Evolutionary conservation across 805 yeast genomes (phyloP).

Genomic region (Saccharomycopsis guyanensis): DNA sequence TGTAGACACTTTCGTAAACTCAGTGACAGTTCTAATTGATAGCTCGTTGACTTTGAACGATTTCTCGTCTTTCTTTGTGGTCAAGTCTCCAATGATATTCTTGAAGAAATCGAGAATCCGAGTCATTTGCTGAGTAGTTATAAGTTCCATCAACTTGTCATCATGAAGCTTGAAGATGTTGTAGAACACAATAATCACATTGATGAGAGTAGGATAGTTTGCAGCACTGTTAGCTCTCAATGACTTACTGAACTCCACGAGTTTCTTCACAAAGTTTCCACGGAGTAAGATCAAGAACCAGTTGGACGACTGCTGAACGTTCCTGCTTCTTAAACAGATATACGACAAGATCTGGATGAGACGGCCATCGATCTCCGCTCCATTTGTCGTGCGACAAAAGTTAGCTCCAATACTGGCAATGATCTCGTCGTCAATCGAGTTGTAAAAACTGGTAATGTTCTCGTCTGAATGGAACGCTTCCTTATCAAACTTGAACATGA

Average conservation of each 20-base stretch:
- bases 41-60: conserved; percentile 13
- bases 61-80: conserved; percentile 13
- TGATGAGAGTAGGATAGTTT: conserved; percentile 9
- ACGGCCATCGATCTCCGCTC: conserved; percentile 17
- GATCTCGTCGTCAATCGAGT: conserved; percentile 6
- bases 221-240: neutral
- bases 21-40: conserved; percentile 7
- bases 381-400: conserved; percentile 13
- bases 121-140: conserved; percentile 6
- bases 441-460: conserved; percentile 6
- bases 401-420: conserved; percentile 7
- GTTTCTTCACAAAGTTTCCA: conserved; percentile 10
- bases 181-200: conserved; percentile 11
- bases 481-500: conserved; percentile 63
- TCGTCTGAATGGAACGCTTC: conserved; percentile 1
- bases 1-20: conserved; percentile 11
- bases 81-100: conserved; percentile 14
- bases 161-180: conserved; percentile 11
- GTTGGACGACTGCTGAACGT: conserved; percentile 29
- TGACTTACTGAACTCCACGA: conserved; percentile 5
- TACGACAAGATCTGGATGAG: conserved; percentile 12
- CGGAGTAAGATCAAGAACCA: conserved; percentile 28
- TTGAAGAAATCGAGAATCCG: conserved; percentile 14
- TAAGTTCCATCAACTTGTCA: conserved; percentile 8
- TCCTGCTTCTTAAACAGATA: conserved; percentile 8